Evolutionary conservation across 2,329 filamentous ascomycete genomes (phyloP).

Genomic region (Venturia oleaginea): DNA sequence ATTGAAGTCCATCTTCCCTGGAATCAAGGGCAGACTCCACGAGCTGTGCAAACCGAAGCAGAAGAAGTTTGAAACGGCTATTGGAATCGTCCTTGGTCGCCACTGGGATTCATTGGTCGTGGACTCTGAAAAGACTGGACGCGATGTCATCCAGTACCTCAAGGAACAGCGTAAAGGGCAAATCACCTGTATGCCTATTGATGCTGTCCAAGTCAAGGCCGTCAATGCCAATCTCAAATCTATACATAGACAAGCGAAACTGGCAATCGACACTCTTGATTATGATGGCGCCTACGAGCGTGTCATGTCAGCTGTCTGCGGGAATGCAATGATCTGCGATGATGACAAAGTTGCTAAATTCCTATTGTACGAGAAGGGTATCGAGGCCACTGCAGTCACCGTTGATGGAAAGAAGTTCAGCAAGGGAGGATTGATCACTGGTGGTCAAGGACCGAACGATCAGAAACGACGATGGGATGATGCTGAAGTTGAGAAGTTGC

Average conservation of each 20-base stretch:
- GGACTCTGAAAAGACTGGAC: constrained; percentile 87
- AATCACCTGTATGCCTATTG: constrained; percentile 90
- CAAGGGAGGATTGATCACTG: constrained; percentile 94
- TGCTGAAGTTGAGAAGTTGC: constrained; percentile 76
- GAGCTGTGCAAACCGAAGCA: constrained; percentile 94
- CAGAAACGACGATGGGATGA: constrained; percentile 81
- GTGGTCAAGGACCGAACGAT: constrained; percentile 70
- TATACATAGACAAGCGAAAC: constrained; percentile 68
- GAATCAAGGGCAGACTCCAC: constrained; percentile 81
- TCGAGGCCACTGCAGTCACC: constrained; percentile 90
- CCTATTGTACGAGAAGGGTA: constrained; percentile 73
- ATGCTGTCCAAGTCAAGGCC: constrained; percentile 92
- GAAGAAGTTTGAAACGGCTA: constrained; percentile 90
- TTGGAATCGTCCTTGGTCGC: constrained; percentile 82
- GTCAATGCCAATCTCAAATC: constrained; percentile 87
- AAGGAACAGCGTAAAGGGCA: constrained; percentile 81
- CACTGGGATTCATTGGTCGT: constrained; percentile 94
- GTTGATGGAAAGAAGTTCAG: constrained; percentile 94
- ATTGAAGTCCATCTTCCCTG: constrained; percentile 83
- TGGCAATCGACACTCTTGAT: constrained; percentile 93
- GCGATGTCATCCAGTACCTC: constrained; percentile 89
- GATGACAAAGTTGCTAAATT: constrained; percentile 77
- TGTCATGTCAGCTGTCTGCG: constrained; percentile 90
- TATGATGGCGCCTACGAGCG: constrained; percentile 83
- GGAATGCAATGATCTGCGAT: constrained; percentile 91